Conservation (phyloP, 768 basidiomycete species). For the Suillus subluteus region DNA sequence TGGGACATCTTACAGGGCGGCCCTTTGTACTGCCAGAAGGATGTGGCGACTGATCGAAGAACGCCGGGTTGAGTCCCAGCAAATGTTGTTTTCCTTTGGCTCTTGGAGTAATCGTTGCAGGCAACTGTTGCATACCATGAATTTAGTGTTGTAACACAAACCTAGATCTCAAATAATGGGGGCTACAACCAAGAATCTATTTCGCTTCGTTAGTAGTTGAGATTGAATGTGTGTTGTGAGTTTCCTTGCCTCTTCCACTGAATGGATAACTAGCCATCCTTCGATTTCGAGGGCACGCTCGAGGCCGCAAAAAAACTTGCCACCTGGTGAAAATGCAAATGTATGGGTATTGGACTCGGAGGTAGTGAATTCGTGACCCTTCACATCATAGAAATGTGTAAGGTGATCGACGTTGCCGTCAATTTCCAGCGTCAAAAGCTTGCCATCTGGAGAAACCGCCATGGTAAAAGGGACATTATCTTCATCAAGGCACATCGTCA, state of each 20-base stretch:
- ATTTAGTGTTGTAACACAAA: neutral
- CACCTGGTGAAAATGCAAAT: conserved; percentile 1
- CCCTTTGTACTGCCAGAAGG: no score
- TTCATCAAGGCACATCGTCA: neutral
- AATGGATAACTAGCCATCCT: neutral
- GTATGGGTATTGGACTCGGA: neutral
- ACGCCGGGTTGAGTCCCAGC: neutral
- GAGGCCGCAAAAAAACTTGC: neutral
- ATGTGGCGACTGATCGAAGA: neutral
- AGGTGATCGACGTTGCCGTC: neutral
- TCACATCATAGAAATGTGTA: neutral
- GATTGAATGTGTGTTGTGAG: neutral
- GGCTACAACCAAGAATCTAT: neutral
- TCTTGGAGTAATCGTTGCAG: neutral
- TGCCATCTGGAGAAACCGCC: conserved; percentile 1
- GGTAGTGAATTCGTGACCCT: neutral
- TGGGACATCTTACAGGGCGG: neutral
- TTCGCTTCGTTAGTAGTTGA: neutral
- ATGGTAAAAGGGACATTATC: neutral
- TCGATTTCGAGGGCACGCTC: neutral
- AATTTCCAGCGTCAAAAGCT: neutral
- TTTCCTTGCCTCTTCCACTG: conserved; percentile 5
- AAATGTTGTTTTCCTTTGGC: neutral
- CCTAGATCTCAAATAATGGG: neutral
- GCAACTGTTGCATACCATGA: neutral